These are phyloP conservation scores for Bacidia gigantensis DNA, from an alignment of 495 filamentous ascomycete genomes.

Conservation along the genomic window DNA sequence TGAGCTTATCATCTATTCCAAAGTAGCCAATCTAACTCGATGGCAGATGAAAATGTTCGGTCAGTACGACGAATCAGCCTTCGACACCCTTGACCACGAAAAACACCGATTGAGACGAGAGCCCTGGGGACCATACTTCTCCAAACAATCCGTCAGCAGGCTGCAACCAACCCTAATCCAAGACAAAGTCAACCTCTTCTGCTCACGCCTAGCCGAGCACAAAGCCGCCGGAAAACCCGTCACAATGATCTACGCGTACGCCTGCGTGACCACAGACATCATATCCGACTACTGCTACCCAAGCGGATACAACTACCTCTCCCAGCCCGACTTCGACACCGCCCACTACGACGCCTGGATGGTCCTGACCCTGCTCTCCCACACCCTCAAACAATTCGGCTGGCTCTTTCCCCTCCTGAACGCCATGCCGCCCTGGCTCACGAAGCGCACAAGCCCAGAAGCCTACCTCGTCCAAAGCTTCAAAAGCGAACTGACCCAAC, in stretches of 20 bases:
- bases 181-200: conserved; percentile 15
- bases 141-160: conserved; percentile 18
- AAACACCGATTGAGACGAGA: conserved; percentile 22
- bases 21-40: neutral
- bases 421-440: conserved; percentile 8
- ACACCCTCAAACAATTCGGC: conserved; percentile 9
- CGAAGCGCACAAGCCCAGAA: conserved; percentile 8
- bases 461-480: neutral
- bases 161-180: conserved; percentile 20
- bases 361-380: conserved; percentile 1
- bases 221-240: conserved; percentile 12
- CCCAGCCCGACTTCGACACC: conserved; percentile 8
- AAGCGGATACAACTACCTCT: conserved; percentile 24
- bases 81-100: conserved; percentile 22
- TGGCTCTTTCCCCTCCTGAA: conserved; percentile 12
- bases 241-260: conserved; percentile 20
- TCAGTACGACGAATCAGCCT: conserved; percentile 6
- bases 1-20: conserved; percentile 7
- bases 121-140: conserved; percentile 24
- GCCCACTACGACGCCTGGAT: conserved; percentile 11
- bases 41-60: conserved; percentile 13
- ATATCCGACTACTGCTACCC: conserved; percentile 33
- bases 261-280: conserved; percentile 26
- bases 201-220: conserved; percentile 15
- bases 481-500: conserved; percentile 1